Base-by-base conservation (phyloP, 1,284 basidiomycete species). In the Moesziomyces sp. region DNA sequence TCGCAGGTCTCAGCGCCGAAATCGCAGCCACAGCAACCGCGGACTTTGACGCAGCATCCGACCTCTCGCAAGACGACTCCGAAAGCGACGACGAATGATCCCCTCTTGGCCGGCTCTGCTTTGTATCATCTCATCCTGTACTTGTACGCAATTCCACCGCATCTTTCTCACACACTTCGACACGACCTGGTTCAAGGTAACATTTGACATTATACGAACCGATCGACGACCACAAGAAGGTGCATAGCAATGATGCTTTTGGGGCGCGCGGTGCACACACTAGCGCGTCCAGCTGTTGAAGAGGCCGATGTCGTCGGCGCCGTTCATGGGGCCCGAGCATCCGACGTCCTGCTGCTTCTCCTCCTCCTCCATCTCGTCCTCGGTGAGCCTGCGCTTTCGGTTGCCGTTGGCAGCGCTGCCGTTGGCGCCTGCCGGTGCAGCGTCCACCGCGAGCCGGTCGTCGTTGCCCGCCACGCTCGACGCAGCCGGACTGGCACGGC, bases 311-410 rank as follows among this genome's bases (percentile, higher is more conserved):
- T 82, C 82, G 46, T 83, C 82, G 2, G 80, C 79, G 43, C 81
- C 82, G 30, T 83, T 82, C 79, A 83, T 79, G 11, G 82, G 81
- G 14, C 82, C 81, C 11, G 74, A 78, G 53, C 81, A 83, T 24
- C 74, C 76, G 14, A 68, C 43, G 18, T 53, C 18, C n/a, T 68
- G 56, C 54, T 80, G 74, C 26, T 71, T 51, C 21, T 73, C 76
- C 46, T 78, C 64, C 44, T 71, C 62, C 26, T 67, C 61, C 5
- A 59, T 16, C 46, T 70, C 71, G 16, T 68, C 61, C 3, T 59
- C 58, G 28, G 40, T 58, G 24, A 74, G 55, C 10, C 71, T 47
- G 6, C 65, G 58, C 38, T 69, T 74, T 13, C 71, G 46, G 52
- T 64, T 64, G 24, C 65, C 68, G 28, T 65, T 66, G 14, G 58